phyloP scores from a whole-genome alignment of 2,329 filamentous ascomycete species.

The Talaromyces sp. region DNA sequence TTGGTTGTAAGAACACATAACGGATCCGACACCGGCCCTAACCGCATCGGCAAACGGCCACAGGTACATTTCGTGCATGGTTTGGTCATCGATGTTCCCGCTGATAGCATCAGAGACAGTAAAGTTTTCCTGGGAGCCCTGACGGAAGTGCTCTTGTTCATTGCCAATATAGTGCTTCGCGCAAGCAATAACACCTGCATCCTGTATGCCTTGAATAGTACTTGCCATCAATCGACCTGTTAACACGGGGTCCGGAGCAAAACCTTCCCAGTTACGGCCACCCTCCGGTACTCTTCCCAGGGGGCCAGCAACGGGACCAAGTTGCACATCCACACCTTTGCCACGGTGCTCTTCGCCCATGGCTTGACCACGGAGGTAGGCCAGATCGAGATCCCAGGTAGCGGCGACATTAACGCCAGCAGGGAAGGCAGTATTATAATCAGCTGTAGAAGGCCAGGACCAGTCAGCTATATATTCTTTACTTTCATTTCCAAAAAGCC shows the following conservation, averaged over 20 bases:
- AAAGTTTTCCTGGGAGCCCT: constrained; percentile 54
- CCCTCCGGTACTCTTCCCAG: constrained; percentile 63
- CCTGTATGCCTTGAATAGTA: constrained; percentile 74
- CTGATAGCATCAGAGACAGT: constrained; percentile 59
- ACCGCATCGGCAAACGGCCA: constrained; percentile 68
- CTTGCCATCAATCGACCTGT: constrained; percentile 67
- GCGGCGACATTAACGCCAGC: constrained; percentile 73
- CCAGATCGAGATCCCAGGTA: constrained; percentile 71
- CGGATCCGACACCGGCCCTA: constrained; percentile 57
- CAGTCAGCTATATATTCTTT: neutral
- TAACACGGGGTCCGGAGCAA: constrained; percentile 69
- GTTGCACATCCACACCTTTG: constrained; percentile 69
- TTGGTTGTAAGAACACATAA: constrained; percentile 72
- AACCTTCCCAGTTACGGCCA: constrained; percentile 63
- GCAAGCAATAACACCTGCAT: constrained; percentile 74
- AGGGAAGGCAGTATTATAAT: constrained; percentile 77
- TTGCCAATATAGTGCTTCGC: constrained; percentile 72
- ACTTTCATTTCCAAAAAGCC: neutral
- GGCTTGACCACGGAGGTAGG: constrained; percentile 62
- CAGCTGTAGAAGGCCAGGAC: constrained; percentile 42
- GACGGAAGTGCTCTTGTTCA: constrained; percentile 69
- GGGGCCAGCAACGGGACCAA: constrained; percentile 73
- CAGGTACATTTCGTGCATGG: constrained; percentile 59
- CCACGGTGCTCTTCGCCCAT: constrained; percentile 71
- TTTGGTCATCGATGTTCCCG: constrained; percentile 59